Evolutionary conservation across 1,284 basidiomycete genomes (phyloP), one percentile per base, ranked within the genome.

Genomic region (Volvariella volvacea): DNA sequence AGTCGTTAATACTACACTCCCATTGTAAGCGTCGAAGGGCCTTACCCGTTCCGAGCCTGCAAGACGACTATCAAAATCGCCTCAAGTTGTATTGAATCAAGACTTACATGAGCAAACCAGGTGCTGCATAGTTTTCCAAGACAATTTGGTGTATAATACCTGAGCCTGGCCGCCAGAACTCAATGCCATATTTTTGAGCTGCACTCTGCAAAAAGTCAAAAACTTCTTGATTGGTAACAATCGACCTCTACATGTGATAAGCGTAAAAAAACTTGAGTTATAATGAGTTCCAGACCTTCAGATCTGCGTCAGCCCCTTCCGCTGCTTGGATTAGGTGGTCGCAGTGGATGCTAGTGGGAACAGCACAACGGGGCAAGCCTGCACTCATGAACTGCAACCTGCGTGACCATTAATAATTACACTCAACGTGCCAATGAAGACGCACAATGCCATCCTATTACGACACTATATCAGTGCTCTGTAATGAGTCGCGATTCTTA

Each of bases 321-420:
- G 73, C 74, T n/a, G 92, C 92, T 64, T 92, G 90, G 47, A 94
- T 96, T 37, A 98, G 76, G 70, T 99, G 96, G 63, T 99, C 96
- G 60, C 96, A 99, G 67, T 99, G 96, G 64, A 97, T 77, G 70
- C 88, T 75, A 4, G 83, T 78, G 31, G 87, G 86, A 6, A 99
- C 95, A 22, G 92, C 88, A 55, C 87, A 90, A 50, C 76, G 76
- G 32, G 82, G 69, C 43, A 98, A 80, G 39, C 92, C 92, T 45
- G 94, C 95, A 47, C 95, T 97, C 91, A 98, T 98, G 67, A 99
- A 99, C 68, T 99, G 96, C 48, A 99, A 69, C 47, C 96, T 87
- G 49, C 22, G 30, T 10, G n/a, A 30, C 12, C 12, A 12, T 28
- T 28, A 28, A 28, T 28, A 28, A 12, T 28, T 28, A 12, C 12